Evolutionary conservation across 163 green algal species (phyloP), one percentile per base, ranked within the genome.

Genomic region (Scenedesmus sp.): DNA sequence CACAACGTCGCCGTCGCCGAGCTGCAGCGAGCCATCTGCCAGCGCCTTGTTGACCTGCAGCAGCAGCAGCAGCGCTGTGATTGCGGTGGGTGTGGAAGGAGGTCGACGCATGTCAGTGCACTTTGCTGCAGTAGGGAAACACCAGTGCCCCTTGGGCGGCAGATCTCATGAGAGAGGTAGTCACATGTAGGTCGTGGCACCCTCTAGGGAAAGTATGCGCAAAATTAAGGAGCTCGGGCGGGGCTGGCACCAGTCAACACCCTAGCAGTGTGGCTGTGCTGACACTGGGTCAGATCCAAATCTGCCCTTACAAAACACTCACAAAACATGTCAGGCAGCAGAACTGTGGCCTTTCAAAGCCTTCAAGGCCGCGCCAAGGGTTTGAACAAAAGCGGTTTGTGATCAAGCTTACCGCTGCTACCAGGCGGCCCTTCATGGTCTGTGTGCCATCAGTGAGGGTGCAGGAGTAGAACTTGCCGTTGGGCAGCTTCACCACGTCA

Each of bases 1-100:
- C 34, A 93, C 76, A 3, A 93, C 76, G 60, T 93, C 90, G 62
- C 85, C 74, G 10, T 91, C 74, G 4, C 26, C 12, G 57, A 93
- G 84, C 55, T 66, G 34, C 57, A 90, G 46, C 52, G 34, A n/a
- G 55, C 73, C 59, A 8, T 87, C 70, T 4, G 9, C 52, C 7
- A 93, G 90, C 59, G 57, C 76, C 18, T 66, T 85, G 34, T 56
- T 83, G 20, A 76, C 52, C 87, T 91, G 59, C 8, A 16, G 79
- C 7, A 34, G 46, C 54, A 13, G 55, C 70, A 52, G 70, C 23
- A 76, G n/a, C 64, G 64, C 34, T 26, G 66, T 16, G n/a, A 7
- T 64, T 64, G 59, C 9, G 66, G n/a, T 16, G 2, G n/a, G 66
- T 18, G n/a, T 18, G 9, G 15, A 16, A 76, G 7, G 13, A 4